phyloP scores from a whole-genome alignment of 202 grass and related monocot genomes.

The Setaria viridis region DNA sequence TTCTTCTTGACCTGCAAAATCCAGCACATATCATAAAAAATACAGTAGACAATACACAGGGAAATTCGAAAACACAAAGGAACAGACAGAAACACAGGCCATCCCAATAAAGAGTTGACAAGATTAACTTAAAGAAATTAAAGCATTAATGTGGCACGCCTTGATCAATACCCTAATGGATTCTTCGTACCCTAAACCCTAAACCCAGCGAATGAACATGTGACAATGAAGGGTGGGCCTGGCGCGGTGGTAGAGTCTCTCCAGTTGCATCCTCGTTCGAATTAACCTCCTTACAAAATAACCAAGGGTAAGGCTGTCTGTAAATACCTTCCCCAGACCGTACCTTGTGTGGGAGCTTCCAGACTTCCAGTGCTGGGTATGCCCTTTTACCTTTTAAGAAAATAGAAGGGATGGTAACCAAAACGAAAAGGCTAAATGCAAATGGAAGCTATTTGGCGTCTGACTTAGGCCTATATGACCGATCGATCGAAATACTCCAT shows the following conservation, averaged over 20 bases:
- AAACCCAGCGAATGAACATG: neutral
- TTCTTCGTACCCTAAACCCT: neutral
- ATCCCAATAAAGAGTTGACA: neutral
- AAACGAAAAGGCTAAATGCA: neutral
- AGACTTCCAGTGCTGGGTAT: neutral
- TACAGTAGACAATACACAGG: neutral
- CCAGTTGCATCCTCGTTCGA: neutral
- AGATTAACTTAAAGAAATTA: neutral
- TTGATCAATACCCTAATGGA: neutral
- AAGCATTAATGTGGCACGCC: neutral
- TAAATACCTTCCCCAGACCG: neutral
- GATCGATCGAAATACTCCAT: neutral
- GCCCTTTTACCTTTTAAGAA: neutral
- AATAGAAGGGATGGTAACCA: neutral
- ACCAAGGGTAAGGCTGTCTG: neutral
- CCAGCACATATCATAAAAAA: slow-evolving; percentile 32
- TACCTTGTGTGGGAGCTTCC: neutral
- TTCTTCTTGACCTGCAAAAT: slow-evolving; percentile 77
- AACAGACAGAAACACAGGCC: neutral
- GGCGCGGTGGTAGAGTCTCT: neutral
- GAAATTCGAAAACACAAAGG: neutral
- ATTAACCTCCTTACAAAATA: neutral
- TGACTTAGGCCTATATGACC: neutral
- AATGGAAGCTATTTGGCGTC: neutral
- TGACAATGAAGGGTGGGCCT: neutral